Conservation (phyloP, 495 filamentous ascomycete species). For the Annulohypoxylon nitens region DNA sequence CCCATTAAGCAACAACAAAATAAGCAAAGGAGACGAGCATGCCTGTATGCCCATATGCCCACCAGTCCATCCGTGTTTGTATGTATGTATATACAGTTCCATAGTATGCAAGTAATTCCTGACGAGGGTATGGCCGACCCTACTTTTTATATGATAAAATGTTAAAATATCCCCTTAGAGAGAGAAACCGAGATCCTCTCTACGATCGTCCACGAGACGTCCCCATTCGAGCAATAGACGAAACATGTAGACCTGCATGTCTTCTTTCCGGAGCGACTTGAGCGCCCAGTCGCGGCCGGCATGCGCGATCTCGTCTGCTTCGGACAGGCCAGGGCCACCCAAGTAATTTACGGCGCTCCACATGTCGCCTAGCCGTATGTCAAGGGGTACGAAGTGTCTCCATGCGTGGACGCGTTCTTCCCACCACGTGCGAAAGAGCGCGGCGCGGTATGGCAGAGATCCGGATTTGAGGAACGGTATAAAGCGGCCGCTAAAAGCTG, state of each 20-base stretch:
- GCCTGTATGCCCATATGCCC: constrained; percentile 3
- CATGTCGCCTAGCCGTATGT: constrained; percentile 73
- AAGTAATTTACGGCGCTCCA: constrained; percentile 74
- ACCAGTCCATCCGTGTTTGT: not conserved
- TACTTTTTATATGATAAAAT: not conserved
- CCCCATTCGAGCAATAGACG: constrained; percentile 82
- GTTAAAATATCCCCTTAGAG: not conserved
- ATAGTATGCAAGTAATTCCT: not conserved
- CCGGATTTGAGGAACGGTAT: constrained; percentile 74
- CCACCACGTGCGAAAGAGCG: constrained; percentile 82
- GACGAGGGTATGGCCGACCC: constrained; percentile 2
- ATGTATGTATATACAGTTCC: constrained; percentile 5
- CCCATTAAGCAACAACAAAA: constrained; percentile 9
- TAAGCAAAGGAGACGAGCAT: not conserved
- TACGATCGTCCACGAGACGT: constrained; percentile 70
- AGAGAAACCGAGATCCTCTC: constrained; percentile 69
- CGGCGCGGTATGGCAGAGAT: constrained; percentile 73
- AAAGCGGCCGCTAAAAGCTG: constrained; percentile 70
- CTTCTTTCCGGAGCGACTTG: constrained; percentile 76
- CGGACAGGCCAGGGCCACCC: constrained; percentile 39
- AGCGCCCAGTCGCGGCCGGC: constrained; percentile 73
- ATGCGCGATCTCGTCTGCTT: constrained; percentile 71
- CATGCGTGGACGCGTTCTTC: constrained; percentile 76
- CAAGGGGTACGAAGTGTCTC: constrained; percentile 82
- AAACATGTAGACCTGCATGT: constrained; percentile 89